Evolutionary conservation across 495 filamentous ascomycete genomes (phyloP), one percentile per base, ranked within the genome.

Genomic region (Neurospora tetrasperma): DNA sequence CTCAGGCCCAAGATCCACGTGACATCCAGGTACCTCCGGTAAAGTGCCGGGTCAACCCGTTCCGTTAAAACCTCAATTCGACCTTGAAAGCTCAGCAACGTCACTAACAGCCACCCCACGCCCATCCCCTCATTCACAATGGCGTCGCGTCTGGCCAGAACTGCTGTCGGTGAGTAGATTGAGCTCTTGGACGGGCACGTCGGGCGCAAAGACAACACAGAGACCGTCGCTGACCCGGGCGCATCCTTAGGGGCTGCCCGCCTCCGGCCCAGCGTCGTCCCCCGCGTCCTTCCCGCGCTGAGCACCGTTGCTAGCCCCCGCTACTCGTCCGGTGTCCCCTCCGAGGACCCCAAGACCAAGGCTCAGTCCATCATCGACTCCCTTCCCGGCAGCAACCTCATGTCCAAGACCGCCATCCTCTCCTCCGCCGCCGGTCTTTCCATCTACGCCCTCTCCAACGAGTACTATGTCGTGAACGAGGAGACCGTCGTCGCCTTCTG

Each of bases 401-500:
- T 96, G 82, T 94, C 93, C 82, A 99, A 98, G 89, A 94, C 93
- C 75, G 96, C 96, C 79, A 92, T 97, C 82, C 89, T 99, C 73
- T 98, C 96, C 78, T 94, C 93, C 73, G 90, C 90, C 73, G 93
- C 96, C 81, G 94, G 93, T 86, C 80, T 94, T 74, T 94, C 93
- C 76, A 88, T 97, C 78, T 96, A 94, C 80, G 96, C 96, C 79
- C 94, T 99, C 86, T 95, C 92, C 90, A 99, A 97, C 85, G 96
- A 99, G 87, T 91, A 98, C 86, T 99, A 98, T 83, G 93, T 99
- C 82, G 87, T 99, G 83, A 99, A 98, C 85, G 95, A 98, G 87
- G 96, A 99, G 87, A 88, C 94, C 73, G 90, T 99, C 78, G 92
- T 96, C 77, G 91, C 92, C 71, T 87, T 99, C 85, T 93, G 90